These are phyloP conservation scores for Carex pumila DNA, from an alignment of 176 grass and related monocot species.

Conservation along the genomic window DNA sequence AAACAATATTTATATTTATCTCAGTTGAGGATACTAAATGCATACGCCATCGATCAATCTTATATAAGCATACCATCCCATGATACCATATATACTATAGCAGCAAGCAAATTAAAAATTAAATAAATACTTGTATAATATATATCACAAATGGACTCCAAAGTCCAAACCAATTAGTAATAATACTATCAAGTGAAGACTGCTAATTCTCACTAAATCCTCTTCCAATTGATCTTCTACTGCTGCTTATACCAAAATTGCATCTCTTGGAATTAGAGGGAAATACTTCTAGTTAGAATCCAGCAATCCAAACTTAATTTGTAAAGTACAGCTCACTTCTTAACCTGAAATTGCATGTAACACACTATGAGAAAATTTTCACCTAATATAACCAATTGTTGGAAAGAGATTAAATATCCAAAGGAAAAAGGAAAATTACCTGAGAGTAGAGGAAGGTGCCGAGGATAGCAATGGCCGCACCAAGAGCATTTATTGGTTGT, in stretches of 20 bases:
- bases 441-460: constrained; percentile 97
- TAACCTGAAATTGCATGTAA: constrained; percentile 4
- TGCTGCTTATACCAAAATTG: constrained; percentile 2
- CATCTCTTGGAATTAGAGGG: background rate
- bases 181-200: background rate
- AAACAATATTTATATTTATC: background rate
- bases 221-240: background rate
- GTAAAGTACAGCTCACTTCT: background rate
- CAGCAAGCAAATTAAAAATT: background rate
- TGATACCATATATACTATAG: background rate
- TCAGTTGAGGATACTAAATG: background rate
- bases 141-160: background rate
- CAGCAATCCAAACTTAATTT: background rate
- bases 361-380: background rate
- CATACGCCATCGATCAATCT: background rate
- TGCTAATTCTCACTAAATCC: background rate
- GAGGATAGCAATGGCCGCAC: constrained; percentile 73
- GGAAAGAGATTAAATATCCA: background rate
- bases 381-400: background rate
- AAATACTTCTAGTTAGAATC: background rate
- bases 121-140: background rate
- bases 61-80: background rate
- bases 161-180: no score
- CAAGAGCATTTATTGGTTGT: constrained; percentile 82
- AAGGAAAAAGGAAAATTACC: constrained; percentile 22